Evolutionary conservation across 805 yeast species (phyloP).

Genomic region (Blastobotrys parvus): DNA sequence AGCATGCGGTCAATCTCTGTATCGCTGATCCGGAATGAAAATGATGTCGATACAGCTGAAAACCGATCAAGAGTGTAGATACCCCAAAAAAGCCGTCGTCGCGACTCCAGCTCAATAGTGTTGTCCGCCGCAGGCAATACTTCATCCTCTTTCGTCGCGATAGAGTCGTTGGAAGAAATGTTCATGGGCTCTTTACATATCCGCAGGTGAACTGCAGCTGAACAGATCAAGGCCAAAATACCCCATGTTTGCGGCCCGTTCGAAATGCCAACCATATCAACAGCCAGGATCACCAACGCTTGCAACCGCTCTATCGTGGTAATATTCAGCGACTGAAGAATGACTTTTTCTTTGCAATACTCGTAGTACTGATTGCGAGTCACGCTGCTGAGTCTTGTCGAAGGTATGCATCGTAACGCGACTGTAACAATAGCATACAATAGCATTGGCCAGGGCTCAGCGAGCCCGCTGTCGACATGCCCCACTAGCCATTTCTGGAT

Average conservation of each 20-base stretch:
- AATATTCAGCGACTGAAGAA: conserved; percentile 16
- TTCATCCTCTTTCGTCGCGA: conserved; percentile 5
- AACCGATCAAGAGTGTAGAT: conserved; percentile 19
- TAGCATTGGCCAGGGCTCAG: conserved; percentile 8
- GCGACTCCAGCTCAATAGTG: conserved; percentile 16
- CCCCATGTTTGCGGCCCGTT: conserved; percentile 25
- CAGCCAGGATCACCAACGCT: conserved; percentile 19
- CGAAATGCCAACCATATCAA: conserved; percentile 21
- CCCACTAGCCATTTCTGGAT: conserved; percentile 6
- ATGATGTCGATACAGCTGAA: conserved; percentile 20
- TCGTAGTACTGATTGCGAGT: conserved; percentile 12
- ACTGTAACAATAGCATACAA: conserved; percentile 18
- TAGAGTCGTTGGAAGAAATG: not conserved
- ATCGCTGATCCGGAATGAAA: conserved; percentile 19
- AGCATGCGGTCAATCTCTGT: conserved; percentile 16
- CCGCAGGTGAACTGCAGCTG: conserved; percentile 16
- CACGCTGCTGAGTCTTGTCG: conserved; percentile 4
- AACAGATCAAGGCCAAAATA: conserved; percentile 19
- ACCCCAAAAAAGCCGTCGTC: conserved; percentile 23
- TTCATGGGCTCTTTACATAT: conserved; percentile 8
- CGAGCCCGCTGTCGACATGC: not conserved
- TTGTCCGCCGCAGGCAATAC: conserved; percentile 9
- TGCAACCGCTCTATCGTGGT: conserved; percentile 19
- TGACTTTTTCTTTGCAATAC: conserved; percentile 16
- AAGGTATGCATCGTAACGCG: conserved; percentile 16